These are phyloP conservation scores for Brassica carinata DNA, from an alignment of 345 rosid genomes.

Conservation along the genomic window DNA sequence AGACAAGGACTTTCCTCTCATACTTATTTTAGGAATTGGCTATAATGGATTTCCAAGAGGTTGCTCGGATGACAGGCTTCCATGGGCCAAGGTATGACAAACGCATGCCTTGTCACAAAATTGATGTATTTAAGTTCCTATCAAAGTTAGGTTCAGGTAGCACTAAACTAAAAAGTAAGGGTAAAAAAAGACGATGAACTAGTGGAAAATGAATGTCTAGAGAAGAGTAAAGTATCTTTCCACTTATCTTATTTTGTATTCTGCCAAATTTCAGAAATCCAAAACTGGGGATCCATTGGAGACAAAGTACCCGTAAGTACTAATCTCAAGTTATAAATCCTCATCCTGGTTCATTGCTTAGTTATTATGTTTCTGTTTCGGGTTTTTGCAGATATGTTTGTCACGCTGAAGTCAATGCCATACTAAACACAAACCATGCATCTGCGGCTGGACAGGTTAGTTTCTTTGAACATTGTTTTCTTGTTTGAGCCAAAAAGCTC, in stretches of 20 bases:
- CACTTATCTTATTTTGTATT: not conserved
- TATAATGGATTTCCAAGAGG: conserved; percentile 99
- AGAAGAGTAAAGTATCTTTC: conserved; percentile 15
- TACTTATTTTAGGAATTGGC: conserved; percentile 69
- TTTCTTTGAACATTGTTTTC: conserved; percentile 1
- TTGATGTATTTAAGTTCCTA: not conserved
- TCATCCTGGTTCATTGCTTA: conserved; percentile 11
- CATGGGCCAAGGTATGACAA: conserved; percentile 87
- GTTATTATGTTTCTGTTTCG: conserved; percentile 14
- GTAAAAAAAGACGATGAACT: not conserved
- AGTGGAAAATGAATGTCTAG: not conserved
- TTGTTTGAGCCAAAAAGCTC: not conserved
- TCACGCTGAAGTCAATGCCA: conserved; percentile 98
- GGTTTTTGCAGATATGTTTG: conserved; percentile 74
- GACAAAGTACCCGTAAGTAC: conserved; percentile 87
- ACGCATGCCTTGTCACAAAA: not conserved
- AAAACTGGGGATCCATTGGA: conserved; percentile 72
- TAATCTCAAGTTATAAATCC: not conserved
- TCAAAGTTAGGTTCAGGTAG: not conserved
- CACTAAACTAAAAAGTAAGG: not conserved
- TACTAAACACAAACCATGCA: conserved; percentile 92
- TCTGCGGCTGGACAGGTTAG: conserved; percentile 88
- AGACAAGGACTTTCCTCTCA: not conserved
- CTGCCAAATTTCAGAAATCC: conserved; percentile 63
- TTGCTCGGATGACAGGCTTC: conserved; percentile 94